These are phyloP conservation scores for Pleurotus ostreatus DNA, from an alignment of 768 basidiomycete genomes.

Conservation along the genomic window DNA sequence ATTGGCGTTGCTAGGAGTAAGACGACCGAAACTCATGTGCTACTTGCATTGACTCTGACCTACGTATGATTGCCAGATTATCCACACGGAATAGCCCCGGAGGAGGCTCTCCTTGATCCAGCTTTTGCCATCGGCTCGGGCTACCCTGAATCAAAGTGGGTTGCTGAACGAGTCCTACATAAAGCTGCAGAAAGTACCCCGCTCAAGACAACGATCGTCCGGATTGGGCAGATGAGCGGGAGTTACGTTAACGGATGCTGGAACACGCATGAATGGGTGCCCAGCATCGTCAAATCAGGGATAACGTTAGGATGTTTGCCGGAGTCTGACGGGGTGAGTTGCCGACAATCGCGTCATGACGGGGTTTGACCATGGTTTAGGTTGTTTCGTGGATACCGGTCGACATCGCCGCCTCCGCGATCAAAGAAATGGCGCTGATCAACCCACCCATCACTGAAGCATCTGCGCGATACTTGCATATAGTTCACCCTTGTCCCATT, in stretches of 20 bases:
- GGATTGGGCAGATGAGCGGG: constrained; percentile 42
- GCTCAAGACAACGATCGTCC: constrained; percentile 28
- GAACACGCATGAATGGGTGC: constrained; percentile 42
- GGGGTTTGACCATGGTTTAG: constrained; percentile 3
- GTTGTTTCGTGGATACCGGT: constrained; percentile 28
- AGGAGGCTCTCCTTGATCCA: not conserved
- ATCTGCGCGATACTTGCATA: constrained; percentile 13
- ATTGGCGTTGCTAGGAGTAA: constrained; percentile 25
- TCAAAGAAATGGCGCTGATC: constrained; percentile 18
- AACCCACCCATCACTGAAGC: too few relatives aligned
- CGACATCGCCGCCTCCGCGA: constrained; percentile 22
- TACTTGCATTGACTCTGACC: too few relatives aligned
- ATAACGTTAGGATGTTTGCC: constrained; percentile 28
- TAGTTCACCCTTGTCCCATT: constrained; percentile 24
- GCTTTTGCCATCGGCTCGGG: constrained; percentile 21
- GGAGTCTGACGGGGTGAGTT: constrained; percentile 1
- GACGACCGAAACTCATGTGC: constrained; percentile 1
- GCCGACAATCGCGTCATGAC: not conserved
- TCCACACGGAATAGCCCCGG: not conserved
- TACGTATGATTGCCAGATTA: not conserved
- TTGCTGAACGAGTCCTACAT: constrained; percentile 30
- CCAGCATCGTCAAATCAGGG: constrained; percentile 29
- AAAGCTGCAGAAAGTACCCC: constrained; percentile 13
- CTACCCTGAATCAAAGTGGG: constrained; percentile 39
- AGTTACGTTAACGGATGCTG: constrained; percentile 35